phyloP scores from a whole-genome alignment of 2,329 filamentous ascomycete genomes.

The Alternaria gansuensis region DNA sequence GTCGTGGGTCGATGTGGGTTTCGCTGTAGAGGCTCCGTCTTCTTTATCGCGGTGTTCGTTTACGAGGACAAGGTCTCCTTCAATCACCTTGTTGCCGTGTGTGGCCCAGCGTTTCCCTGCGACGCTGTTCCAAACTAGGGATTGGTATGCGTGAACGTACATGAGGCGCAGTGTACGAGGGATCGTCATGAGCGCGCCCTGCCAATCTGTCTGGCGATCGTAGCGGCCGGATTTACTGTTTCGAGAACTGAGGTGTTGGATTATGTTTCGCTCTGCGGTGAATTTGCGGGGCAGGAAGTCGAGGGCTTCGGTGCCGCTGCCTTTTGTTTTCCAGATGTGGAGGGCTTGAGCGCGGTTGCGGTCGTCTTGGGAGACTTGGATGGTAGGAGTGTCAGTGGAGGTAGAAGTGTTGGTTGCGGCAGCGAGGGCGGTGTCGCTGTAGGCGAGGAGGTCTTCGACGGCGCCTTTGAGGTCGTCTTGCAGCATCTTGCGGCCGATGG shows the following conservation, averaged over 20 bases:
- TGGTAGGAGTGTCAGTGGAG: constrained; percentile 28
- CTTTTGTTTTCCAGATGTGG: constrained; percentile 72
- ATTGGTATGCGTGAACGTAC: constrained; percentile 98
- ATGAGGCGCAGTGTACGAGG: constrained; percentile 85
- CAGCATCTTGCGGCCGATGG: constrained; percentile 83
- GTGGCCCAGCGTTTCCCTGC: constrained; percentile 81
- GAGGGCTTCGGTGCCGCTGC: constrained; percentile 68
- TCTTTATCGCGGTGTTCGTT: constrained; percentile 64
- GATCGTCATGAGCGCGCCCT: constrained; percentile 82
- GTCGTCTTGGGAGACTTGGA: constrained; percentile 76
- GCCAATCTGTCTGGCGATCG: constrained; percentile 70
- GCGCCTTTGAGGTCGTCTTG: constrained; percentile 82
- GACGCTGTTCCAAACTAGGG: constrained; percentile 89
- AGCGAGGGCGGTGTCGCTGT: constrained; percentile 69
- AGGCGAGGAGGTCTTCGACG: constrained; percentile 78
- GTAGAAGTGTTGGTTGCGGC: constrained; percentile 55
- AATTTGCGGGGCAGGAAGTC: constrained; percentile 80
- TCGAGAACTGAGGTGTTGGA: constrained; percentile 72
- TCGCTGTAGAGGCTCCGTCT: constrained; percentile 37
- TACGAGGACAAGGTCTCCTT: constrained; percentile 83
- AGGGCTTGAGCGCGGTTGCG: constrained; percentile 80
- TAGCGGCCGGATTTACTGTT: constrained; percentile 58
- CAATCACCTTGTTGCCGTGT: constrained; percentile 76
- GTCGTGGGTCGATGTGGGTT: constrained; percentile 54
- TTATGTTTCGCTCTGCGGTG: constrained; percentile 78